Conservation (phyloP, 2,329 filamentous ascomycete genomes). For the Fusarium praegraminearum region DNA sequence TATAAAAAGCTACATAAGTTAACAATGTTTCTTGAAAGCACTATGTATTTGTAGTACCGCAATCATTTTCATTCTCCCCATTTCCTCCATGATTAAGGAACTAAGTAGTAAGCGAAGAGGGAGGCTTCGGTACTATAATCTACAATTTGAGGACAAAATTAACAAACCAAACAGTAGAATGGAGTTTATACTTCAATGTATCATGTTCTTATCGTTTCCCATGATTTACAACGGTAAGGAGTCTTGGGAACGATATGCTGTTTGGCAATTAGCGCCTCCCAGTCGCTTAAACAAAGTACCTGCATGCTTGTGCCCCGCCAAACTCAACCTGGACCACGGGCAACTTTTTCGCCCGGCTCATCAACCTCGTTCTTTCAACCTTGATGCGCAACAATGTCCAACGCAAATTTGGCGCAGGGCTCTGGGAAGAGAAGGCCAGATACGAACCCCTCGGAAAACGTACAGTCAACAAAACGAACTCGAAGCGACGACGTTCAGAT, state of each 20-base stretch:
- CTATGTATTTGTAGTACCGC: background rate
- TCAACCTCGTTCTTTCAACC: conserved; percentile 22
- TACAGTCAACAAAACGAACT: conserved; percentile 8
- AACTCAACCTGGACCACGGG: conserved; percentile 28
- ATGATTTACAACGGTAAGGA: background rate
- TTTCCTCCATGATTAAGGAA: background rate
- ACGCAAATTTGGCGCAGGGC: conserved; percentile 11
- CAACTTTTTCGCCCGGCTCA: conserved; percentile 36
- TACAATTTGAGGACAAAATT: background rate
- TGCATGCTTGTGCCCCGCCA: conserved; percentile 33
- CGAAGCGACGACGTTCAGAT: conserved; percentile 12
- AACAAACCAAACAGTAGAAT: background rate
- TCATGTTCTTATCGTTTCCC: background rate
- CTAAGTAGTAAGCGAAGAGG: background rate
- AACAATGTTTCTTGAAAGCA: background rate
- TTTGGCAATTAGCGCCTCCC: background rate
- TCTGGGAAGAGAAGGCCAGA: conserved; percentile 40
- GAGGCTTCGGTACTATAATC: background rate
- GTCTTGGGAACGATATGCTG: background rate
- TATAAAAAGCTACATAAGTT: background rate
- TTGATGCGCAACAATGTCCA: conserved; percentile 33
- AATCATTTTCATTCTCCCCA: background rate
- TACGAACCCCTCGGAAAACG: conserved; percentile 1
- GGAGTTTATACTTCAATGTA: background rate
- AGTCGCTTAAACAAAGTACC: conserved; percentile 10